Base-by-base conservation (phyloP, 495 filamentous ascomycete species). In the Neurospora sp. region DNA sequence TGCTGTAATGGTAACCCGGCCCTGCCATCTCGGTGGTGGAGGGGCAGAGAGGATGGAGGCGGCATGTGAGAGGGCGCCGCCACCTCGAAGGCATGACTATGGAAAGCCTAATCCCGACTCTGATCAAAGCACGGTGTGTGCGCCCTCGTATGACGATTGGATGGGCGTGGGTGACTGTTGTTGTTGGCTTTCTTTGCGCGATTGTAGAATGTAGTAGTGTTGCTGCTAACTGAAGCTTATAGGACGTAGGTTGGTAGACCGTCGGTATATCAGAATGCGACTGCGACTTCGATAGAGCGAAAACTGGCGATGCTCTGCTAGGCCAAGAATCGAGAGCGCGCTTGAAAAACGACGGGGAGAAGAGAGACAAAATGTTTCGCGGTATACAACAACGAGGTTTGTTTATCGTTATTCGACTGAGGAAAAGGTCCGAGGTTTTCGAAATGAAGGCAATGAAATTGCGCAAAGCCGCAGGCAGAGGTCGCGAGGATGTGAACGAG, bases 1-100 rank as follows among this genome's bases (percentile, higher is more conserved):
- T 62, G 54, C 5, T 42, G 40, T 42, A 78, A 81, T 80, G 77
- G 74, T 46, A 76, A 81, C 83, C 82, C 81, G 85, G 79, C 84
- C 81, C 84, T 84, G 82, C 78, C 79, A 76, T 77, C 76, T 76
- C 72, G 76, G 54, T 66, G 54, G 54, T 66, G 54, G 73, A 76
- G 72, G 75, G 74, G 76, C 76, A 77, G 76, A 76, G 78, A 76
- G 75, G 78, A 76, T 74, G 77, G 75, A 77, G 79, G 77, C 77
- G 77, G 76, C 79, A 81, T 81, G 74, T 72, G 78, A 77, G 72
- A 76, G 70, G 72, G 72, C 73, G 74, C 54, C 54, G 54, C 76
- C 73, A 76, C 74, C 78, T 76, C 75, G 77, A 79, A 81, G 78
- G 79, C 79, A 81, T 81, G 76, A 78, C 54, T 66, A 66, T 81